phyloP scores from a whole-genome alignment of 2,329 filamentous ascomycete species.

The Aspergillus versicolor region DNA sequence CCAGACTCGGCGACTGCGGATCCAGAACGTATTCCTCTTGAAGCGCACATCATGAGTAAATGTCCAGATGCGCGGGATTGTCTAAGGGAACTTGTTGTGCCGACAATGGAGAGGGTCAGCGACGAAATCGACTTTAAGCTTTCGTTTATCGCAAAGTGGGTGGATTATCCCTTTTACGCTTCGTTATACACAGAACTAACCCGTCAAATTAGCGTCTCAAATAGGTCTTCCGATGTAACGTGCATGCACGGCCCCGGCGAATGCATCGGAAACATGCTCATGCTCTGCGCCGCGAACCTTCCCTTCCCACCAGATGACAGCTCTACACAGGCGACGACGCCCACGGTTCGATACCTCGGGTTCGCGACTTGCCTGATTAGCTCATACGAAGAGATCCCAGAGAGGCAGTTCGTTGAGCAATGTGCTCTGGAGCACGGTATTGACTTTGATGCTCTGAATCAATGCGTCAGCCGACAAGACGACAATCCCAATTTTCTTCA shows the following conservation, averaged over 20 bases:
- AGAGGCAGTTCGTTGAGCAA: conserved; percentile 73
- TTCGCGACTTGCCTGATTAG: conserved; percentile 87
- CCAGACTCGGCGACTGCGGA: not conserved
- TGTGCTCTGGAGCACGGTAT: conserved; percentile 91
- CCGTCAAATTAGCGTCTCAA: conserved; percentile 51
- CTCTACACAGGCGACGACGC: conserved; percentile 45
- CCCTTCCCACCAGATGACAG: conserved; percentile 37
- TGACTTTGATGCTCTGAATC: conserved; percentile 76
- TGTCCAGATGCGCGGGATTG: conserved; percentile 90
- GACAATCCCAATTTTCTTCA: conserved; percentile 58
- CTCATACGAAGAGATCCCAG: conserved; percentile 75
- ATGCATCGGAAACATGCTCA: conserved; percentile 91
- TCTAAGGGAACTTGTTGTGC: conserved; percentile 75
- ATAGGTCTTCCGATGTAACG: conserved; percentile 75
- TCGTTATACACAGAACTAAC: conserved; percentile 5
- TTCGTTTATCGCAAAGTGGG: conserved; percentile 79
- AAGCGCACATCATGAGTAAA: conserved; percentile 96
- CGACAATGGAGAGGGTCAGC: conserved; percentile 76
- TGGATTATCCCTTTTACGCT: not conserved
- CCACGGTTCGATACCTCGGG: conserved; percentile 80
- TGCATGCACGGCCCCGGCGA: conserved; percentile 90
- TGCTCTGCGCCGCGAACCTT: conserved; percentile 81
- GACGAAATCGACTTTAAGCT: conserved; percentile 89
- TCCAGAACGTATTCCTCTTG: conserved; percentile 65
- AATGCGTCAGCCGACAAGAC: conserved; percentile 75